Base-by-base conservation (phyloP, 2,329 filamentous ascomycete species). In the Trichoderma citrinoviride region DNA sequence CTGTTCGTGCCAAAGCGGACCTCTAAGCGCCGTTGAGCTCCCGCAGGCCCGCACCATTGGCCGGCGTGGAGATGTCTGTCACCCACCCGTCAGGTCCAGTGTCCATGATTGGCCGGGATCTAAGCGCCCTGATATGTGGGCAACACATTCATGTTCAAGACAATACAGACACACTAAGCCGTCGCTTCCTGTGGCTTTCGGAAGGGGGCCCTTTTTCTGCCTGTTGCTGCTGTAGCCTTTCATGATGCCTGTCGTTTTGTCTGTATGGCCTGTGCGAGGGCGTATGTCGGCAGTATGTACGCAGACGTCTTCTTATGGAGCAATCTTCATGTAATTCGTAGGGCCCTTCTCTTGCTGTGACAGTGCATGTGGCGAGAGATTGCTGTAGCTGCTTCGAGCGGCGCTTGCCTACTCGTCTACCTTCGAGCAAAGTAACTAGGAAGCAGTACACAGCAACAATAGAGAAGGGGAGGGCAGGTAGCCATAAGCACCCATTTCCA, bases 11-110 rank as follows among this genome's bases (percentile, higher is more conserved):
- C 68, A 64, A 37, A 37, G 66, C 64, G 65, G 57, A 66, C 68
- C 64, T 57, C 63, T 77, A 77, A 77, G 76, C 76, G 76, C 76
- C 75, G 70, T 70, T 66, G 58, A 68, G 66, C 68, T 60, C 50
- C 49, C 49, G 57, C 61, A 49, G 58, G 47, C 62, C 33, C 46
- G 57, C 53, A 21, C 70, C 33, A 77, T 77, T 77, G 75, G 75
- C 55, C 63, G 52, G 63, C 62, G 53, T 66, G 65, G 67, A 56
- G 58, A 65, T 69, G 69, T 68, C 70, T 68, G 72, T 77, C 75
- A 77, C 75, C 71, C 71, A 74, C 69, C 69, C 68, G 67, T 57
- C 64, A 60, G 66, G 68, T 65, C 52, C 67, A 53, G 66, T 62
- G 54, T 62, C 65, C 64, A 64, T 77, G 75, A 77, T 77, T 77